Conservation (phyloP, 768 basidiomycete genomes). For the Suillus spraguei region DNA sequence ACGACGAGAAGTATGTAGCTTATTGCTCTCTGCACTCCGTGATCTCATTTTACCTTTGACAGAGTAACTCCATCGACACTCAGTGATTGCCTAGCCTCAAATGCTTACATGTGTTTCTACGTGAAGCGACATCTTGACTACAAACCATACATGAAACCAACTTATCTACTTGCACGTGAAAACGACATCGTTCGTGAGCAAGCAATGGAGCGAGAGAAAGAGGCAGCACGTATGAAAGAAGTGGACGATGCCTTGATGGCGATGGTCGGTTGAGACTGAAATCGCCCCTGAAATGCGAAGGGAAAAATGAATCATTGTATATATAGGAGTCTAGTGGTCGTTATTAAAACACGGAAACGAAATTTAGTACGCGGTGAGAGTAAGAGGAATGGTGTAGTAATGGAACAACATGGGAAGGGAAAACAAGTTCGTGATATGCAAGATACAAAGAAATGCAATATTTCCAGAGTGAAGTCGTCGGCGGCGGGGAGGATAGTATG, state of each 20-base stretch:
- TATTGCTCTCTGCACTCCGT: conserved; percentile 7
- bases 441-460: conserved; percentile 8
- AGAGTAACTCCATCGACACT: conserved; percentile 77
- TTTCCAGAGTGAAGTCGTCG: background rate
- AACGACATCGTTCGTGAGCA: conserved; percentile 65
- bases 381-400: conserved; percentile 1
- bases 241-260: conserved; percentile 69
- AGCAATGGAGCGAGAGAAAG: conserved; percentile 53
- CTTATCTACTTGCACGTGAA: conserved; percentile 67
- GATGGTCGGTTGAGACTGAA: conserved; percentile 32
- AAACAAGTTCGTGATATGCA: conserved; percentile 14
- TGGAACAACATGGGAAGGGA: conserved; percentile 10
- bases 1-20: conserved; percentile 82
- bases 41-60: conserved; percentile 15
- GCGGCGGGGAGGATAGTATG: background rate
- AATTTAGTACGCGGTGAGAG: conserved; percentile 9
- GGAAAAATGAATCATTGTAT: conserved; percentile 9
- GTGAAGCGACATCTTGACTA: conserved; percentile 90
- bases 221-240: conserved; percentile 56
- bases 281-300: conserved; percentile 8
- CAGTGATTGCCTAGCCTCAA: conserved; percentile 65
- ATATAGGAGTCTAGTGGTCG: conserved; percentile 4
- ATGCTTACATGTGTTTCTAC: conserved; percentile 95
- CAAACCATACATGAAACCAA: conserved; percentile 67
- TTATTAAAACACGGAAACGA: conserved; percentile 8